Evolutionary conservation across 1,139 yeast genomes (phyloP).

Genomic region (Zygoascus meyerae): DNA sequence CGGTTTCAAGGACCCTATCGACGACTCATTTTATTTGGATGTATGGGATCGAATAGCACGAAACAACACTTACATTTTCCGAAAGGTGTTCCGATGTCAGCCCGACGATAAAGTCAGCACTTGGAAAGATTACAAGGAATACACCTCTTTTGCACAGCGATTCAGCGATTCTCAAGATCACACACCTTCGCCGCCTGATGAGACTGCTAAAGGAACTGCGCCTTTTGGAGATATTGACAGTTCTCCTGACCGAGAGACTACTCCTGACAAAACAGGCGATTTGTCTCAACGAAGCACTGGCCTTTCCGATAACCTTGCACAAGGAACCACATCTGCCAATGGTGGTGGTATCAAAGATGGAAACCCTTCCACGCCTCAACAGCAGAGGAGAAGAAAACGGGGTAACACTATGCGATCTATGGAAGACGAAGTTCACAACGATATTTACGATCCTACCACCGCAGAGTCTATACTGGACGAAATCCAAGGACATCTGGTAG

Average conservation of each 20-base stretch:
- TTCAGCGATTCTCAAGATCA: constrained; percentile 34
- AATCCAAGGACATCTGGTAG: constrained; percentile 82
- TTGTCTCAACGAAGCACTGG: background rate
- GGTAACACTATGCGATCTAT: constrained; percentile 12
- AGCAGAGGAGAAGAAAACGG: constrained; percentile 13
- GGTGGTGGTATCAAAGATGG: background rate
- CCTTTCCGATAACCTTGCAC: background rate
- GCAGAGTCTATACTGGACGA: constrained; percentile 70
- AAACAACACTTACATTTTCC: constrained; percentile 72
- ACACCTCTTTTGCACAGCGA: constrained; percentile 34
- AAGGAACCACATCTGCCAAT: background rate
- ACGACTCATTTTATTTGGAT: constrained; percentile 73
- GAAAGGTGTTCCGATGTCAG: constrained; percentile 86
- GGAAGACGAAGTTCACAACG: constrained; percentile 30
- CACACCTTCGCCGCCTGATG: constrained; percentile 16
- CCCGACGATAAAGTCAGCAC: constrained; percentile 86
- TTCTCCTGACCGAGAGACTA: background rate
- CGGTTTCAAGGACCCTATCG: constrained; percentile 78
- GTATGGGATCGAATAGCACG: constrained; percentile 84
- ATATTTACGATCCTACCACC: constrained; percentile 65
- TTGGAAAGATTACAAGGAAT: constrained; percentile 86
- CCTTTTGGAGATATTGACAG: constrained; percentile 20
- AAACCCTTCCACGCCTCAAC: background rate
- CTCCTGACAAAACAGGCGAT: background rate
- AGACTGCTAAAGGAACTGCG: constrained; percentile 20